Evolutionary conservation across 2,329 filamentous ascomycete genomes (phyloP), one percentile per base, ranked within the genome.

Genomic region (Fusarium mundagurra): DNA sequence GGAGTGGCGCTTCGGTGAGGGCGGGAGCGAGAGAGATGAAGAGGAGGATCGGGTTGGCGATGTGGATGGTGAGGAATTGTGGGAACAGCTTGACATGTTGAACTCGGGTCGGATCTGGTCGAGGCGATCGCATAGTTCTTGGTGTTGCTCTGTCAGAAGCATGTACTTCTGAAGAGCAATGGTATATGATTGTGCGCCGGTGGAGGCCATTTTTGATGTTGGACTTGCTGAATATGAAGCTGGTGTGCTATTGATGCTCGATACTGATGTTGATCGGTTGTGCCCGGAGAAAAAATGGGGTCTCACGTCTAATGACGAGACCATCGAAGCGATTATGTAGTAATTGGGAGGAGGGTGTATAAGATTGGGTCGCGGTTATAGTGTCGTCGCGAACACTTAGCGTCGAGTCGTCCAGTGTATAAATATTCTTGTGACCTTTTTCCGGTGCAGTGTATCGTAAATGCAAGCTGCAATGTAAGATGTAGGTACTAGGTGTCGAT

Each of bases 21-120:
- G 61, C 18, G 77, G 67, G 81, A 86, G 85, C 64, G 88, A 86
- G 81, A 86, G 85, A 62, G 88, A 86, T 77, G 87, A 68, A 3
- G 64, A 67, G 5, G 88, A 72, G 87, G 87, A 80, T 84, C 92
- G 80, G 81, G 89, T 85, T 78, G 87, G 88, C 79, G 92, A 92
- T 79, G 88, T 87, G 80, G 90, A 83, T 81, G 90, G 86, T 80
- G 91, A 86, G 6, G 85, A 85, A 54, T 82, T 75, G 17, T 83
- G 81, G 6, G 84, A 84, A 20, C 83, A 81, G n/a, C 74, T 78
- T 12, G 77, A 70, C 18, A 74, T 78, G 24, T 67, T 72, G 33
- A 81, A 83, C 54, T 83, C 85, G 24, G 83, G 85, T 47, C 85
- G 86, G 60, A 90, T 85, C 67, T 86, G 84, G 73, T 88, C 83